A percentile compares a stretch with the other conserved stretches of the same genome.
Conservation (phyloP, 1,139 yeast genomes). For the Suhomyces taliae region DNA sequence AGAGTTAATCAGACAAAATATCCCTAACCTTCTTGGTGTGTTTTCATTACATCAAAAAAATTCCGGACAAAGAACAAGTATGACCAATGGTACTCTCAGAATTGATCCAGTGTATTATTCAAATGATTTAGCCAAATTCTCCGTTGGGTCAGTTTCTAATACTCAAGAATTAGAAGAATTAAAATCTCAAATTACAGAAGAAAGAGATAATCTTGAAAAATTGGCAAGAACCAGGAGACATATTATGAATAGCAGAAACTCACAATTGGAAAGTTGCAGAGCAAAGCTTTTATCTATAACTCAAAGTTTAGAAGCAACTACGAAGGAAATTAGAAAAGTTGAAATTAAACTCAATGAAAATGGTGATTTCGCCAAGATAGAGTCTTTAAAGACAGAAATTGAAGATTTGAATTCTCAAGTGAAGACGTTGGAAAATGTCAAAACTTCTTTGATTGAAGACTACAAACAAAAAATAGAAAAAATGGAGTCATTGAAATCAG, state of each 20-base stretch:
- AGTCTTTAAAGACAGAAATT: constrained; percentile 31
- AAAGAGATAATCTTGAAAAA: constrained; percentile 17
- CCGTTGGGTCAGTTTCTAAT: constrained; percentile 17
- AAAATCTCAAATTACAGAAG: constrained; percentile 10
- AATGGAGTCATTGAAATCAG: constrained; percentile 9
- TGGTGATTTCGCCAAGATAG: constrained; percentile 35
- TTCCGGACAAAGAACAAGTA: constrained; percentile 42
- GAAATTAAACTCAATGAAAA: constrained; percentile 36
- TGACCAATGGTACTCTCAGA: constrained; percentile 44
- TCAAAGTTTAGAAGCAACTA: constrained; percentile 5
- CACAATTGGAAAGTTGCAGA: constrained; percentile 7
- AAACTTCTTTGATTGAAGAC: constrained; percentile 30
- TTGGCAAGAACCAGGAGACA: constrained; percentile 19
- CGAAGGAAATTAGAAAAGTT: constrained; percentile 18
- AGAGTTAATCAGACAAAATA: constrained; percentile 21
- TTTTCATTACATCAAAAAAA: constrained; percentile 43
- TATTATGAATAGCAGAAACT: constrained; percentile 6
- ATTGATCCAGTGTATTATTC: constrained; percentile 58
- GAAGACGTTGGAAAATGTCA: constrained; percentile 26
- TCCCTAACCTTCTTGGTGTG: constrained; percentile 46
- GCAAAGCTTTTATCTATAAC: constrained; percentile 6
- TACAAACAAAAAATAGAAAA: constrained; percentile 16
- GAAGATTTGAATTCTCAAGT: constrained; percentile 30
- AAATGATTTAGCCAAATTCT: constrained; percentile 32
- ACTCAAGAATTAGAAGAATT: constrained; percentile 12